phyloP scores from a whole-genome alignment of 2,329 filamentous ascomycete species.

The Fusarium begoniae region DNA sequence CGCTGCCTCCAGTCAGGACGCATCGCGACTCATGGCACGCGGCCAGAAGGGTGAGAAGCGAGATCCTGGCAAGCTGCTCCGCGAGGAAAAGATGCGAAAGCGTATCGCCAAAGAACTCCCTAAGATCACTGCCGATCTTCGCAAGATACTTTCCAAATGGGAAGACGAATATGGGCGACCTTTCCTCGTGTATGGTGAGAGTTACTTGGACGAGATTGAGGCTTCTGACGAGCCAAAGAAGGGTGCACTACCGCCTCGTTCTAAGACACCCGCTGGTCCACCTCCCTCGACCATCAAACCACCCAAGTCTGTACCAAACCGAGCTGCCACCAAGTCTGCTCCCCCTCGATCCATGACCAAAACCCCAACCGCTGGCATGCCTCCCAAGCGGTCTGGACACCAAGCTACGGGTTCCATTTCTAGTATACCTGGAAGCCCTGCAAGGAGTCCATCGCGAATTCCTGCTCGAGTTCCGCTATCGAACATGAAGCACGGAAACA shows the following conservation, averaged over 20 bases:
- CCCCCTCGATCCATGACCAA: constrained; percentile 58
- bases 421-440: constrained; percentile 44
- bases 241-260: constrained; percentile 60
- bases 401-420: constrained; percentile 28
- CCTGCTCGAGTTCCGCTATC: constrained; percentile 75
- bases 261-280: constrained; percentile 78
- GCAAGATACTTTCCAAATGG: constrained; percentile 83
- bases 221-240: constrained; percentile 63
- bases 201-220: constrained; percentile 88
- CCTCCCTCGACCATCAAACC: constrained; percentile 56
- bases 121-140: constrained; percentile 86
- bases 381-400: constrained; percentile 43
- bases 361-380: constrained; percentile 60
- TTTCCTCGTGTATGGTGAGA: constrained; percentile 91
- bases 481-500: constrained; percentile 74
- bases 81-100: constrained; percentile 99
- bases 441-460: constrained; percentile 62
- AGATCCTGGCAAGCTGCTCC: constrained; percentile 90
- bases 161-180: constrained; percentile 94
- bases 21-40: constrained; percentile 89
- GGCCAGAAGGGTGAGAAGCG: constrained; percentile 93
- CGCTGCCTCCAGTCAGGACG: constrained; percentile 90
- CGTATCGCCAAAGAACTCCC: constrained; percentile 95
- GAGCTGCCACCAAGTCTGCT: constrained; percentile 44
- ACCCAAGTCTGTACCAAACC: constrained; percentile 46